phyloP scores from a whole-genome alignment of 306 rosid genomes.

The Parietaria judaica region DNA sequence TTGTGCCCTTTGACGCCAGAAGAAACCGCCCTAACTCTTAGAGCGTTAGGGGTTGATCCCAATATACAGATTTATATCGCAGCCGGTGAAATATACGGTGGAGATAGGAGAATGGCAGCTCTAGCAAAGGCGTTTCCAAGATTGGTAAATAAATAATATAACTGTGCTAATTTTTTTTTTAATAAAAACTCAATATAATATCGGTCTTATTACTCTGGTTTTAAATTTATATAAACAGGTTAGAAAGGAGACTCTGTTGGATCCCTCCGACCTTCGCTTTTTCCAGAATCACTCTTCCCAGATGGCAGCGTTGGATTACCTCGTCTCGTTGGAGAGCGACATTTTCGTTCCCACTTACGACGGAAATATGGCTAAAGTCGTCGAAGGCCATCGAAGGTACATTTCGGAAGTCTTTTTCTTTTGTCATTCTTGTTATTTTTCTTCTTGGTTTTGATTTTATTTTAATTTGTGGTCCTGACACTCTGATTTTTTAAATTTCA shows the following conservation, averaged over 20 bases:
- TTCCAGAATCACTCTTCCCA: constrained; percentile 98
- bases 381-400: constrained; percentile 99
- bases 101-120: constrained; percentile 63
- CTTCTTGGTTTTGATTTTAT: background rate
- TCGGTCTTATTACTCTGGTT: constrained; percentile 14
- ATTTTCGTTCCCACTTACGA: constrained; percentile 95
- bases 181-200: constrained; percentile 12
- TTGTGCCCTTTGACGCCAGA: constrained; percentile 95
- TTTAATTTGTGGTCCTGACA: background rate
- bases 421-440: background rate
- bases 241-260: constrained; percentile 85
- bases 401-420: no score
- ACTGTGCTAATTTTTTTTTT: constrained; percentile 6
- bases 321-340: constrained; percentile 91
- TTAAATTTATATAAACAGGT: constrained; percentile 46
- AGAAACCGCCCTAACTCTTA: constrained; percentile 87
- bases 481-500: background rate
- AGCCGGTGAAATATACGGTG: constrained; percentile 98
- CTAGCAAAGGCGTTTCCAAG: constrained; percentile 76
- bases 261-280: constrained; percentile 69
- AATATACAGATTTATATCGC: constrained; percentile 89
- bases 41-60: constrained; percentile 80
- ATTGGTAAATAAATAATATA: constrained; percentile 43
- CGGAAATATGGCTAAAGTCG: constrained; percentile 99
- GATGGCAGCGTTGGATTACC: constrained; percentile 98